Evolutionary conservation across 2,329 filamentous ascomycete genomes (phyloP).

Genomic region (Fusarium euwallaceae): DNA sequence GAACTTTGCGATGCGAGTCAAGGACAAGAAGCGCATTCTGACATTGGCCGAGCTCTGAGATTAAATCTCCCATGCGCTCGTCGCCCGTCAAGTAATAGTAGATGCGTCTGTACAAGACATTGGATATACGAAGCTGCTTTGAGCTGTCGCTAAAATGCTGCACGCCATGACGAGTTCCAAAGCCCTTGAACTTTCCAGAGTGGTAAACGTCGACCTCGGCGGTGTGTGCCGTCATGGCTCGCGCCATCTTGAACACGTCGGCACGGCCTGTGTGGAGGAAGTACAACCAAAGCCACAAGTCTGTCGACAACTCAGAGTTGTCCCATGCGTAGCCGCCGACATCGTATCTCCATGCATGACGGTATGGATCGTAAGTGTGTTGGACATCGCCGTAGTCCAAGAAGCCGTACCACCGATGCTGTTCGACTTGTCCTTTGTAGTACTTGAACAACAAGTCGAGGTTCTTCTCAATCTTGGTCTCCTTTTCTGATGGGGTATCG

Average conservation of each 20-base stretch:
- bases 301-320: slow-evolving; percentile 72
- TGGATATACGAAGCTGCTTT: slow-evolving; percentile 69
- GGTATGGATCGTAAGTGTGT: slow-evolving; percentile 70
- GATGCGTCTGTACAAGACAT: slow-evolving; percentile 54
- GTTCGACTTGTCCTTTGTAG: slow-evolving; percentile 67
- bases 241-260: slow-evolving; percentile 70
- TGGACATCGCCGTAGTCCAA: slow-evolving; percentile 72
- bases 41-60: slow-evolving; percentile 22
- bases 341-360: slow-evolving; percentile 73
- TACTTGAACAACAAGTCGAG: slow-evolving; percentile 68
- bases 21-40: slow-evolving; percentile 25
- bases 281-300: slow-evolving; percentile 72
- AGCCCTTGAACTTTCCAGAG: slow-evolving; percentile 66
- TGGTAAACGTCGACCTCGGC: slow-evolving; percentile 74
- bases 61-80: slow-evolving; percentile 65
- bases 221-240: slow-evolving; percentile 69
- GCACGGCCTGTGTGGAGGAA: slow-evolving; percentile 70
- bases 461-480: slow-evolving; percentile 61
- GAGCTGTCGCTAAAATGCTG: slow-evolving; percentile 72
- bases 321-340: slow-evolving; percentile 75
- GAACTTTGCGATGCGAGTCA: slow-evolving; percentile 36
- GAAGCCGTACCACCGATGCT: slow-evolving; percentile 73
- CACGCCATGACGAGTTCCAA: slow-evolving; percentile 73
- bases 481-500: slow-evolving; percentile 39
- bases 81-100: slow-evolving; percentile 71